Conservation (phyloP, 148 eudicot genomes). For the Rhododendron simsii region DNA sequence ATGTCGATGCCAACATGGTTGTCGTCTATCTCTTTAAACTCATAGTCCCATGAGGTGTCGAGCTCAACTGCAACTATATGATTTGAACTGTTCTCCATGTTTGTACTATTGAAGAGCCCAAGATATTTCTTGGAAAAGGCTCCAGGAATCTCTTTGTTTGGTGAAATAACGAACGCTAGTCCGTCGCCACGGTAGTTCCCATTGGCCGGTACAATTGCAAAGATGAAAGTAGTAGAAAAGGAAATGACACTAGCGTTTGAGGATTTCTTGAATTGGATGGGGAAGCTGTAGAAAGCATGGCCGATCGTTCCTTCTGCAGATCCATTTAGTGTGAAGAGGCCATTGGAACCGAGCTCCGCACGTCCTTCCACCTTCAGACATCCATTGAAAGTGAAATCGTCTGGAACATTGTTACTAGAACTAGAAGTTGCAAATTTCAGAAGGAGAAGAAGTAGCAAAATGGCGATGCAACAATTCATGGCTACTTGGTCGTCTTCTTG, state of each 20-base stretch:
- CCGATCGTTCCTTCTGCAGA: not conserved
- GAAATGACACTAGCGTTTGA: accelerated
- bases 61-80: conserved; percentile 25
- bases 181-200: conserved; percentile 4
- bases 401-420: not conserved
- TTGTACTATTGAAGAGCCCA: conserved; percentile 11
- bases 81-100: conserved; percentile 3
- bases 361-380: not conserved
- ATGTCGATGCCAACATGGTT: conserved; percentile 31
- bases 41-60: not conserved
- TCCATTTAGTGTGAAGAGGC: not conserved
- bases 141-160: not conserved
- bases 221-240: not conserved
- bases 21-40: not conserved
- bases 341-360: not conserved
- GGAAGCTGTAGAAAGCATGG: not conserved
- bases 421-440: not conserved
- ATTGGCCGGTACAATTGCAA: not conserved
- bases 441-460: not conserved
- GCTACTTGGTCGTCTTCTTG: no score
- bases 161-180: conserved; percentile 16
- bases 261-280: not conserved
- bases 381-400: not conserved
- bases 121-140: not conserved
- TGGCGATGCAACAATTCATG: no score